Percentiles rank a stretch among this genome's conserved stretches.
These are phyloP conservation scores for Suhomyces kunorum DNA, from an alignment of 1,139 yeast species.

Conservation along the genomic window DNA sequence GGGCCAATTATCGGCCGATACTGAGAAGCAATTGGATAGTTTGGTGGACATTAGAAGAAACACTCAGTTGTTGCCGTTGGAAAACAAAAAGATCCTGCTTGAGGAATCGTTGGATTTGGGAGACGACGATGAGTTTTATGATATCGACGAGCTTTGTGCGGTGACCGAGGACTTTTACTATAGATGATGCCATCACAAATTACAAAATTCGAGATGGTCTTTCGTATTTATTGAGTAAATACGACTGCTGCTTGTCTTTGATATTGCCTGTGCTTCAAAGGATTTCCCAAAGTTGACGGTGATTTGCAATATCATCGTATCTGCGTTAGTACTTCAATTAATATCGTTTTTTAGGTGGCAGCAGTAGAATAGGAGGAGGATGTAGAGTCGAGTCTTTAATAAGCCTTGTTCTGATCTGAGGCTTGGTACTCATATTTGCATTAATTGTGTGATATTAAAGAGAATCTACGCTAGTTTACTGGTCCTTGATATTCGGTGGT, in stretches of 20 bases:
- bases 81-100: conserved; percentile 27
- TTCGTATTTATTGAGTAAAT: conserved; percentile 4
- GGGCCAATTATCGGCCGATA: conserved; percentile 54
- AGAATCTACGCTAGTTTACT: too few relatives aligned
- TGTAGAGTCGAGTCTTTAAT: too few relatives aligned
- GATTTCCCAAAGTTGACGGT: too few relatives aligned
- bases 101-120: conserved; percentile 31
- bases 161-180: conserved; percentile 49
- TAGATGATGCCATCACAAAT: conserved; percentile 17
- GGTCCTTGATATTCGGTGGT: too few relatives aligned
- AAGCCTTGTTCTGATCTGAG: too few relatives aligned
- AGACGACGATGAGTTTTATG: conserved; percentile 44
- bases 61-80: conserved; percentile 64
- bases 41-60: conserved; percentile 62
- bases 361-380: too few relatives aligned
- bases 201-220: background rate
- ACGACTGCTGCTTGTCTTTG: background rate
- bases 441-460: too few relatives aligned
- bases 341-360: too few relatives aligned
- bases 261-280: too few relatives aligned
- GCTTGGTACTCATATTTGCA: too few relatives aligned
- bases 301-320: too few relatives aligned
- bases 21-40: conserved; percentile 57
- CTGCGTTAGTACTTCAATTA: background rate
- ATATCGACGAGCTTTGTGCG: conserved; percentile 42